These are phyloP conservation scores for Puccinia brachypodii DNA, from an alignment of 1,284 basidiomycete genomes.

Conservation along the genomic window DNA sequence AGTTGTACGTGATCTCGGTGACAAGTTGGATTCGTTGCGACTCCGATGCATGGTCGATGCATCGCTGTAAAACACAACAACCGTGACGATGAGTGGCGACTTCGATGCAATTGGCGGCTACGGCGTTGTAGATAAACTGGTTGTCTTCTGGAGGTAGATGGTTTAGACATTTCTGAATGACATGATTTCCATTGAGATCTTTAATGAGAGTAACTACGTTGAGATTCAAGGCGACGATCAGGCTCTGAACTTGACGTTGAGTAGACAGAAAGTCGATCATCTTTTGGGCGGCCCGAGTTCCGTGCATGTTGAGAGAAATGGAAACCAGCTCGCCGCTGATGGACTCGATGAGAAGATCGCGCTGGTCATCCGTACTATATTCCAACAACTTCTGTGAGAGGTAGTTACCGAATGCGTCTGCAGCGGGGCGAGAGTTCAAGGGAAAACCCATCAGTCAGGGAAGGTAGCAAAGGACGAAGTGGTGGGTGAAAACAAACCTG, in stretches of 20 bases:
- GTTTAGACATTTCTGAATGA: conserved; percentile 99
- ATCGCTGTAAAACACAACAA: conserved; percentile 96
- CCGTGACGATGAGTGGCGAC: conserved; percentile 99
- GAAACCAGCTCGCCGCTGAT: conserved; percentile 95
- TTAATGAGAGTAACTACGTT: conserved; percentile 99
- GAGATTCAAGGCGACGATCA: conserved; percentile 92
- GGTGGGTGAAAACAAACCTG: conserved; percentile 62
- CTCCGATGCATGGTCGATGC: conserved; percentile 97
- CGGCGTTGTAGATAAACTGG: conserved; percentile 99
- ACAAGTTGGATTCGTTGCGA: conserved; percentile 94
- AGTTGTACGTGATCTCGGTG: conserved; percentile 98
- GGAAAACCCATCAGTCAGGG: neutral
- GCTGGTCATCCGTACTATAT: conserved; percentile 95
- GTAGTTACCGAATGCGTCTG: conserved; percentile 99
- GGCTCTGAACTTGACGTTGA: conserved; percentile 90
- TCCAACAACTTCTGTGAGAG: conserved; percentile 98
- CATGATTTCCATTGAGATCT: conserved; percentile 99
- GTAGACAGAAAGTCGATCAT: conserved; percentile 99
- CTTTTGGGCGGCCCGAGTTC: conserved; percentile 98
- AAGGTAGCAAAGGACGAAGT: neutral
- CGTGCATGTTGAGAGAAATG: conserved; percentile 99
- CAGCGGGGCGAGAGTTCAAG: neutral
- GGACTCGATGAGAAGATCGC: conserved; percentile 94
- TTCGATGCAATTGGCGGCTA: conserved; percentile 97
- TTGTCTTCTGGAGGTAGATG: conserved; percentile 97